Percentiles rank a stretch among this genome's conserved stretches.
phyloP scores from a whole-genome alignment of 2,329 filamentous ascomycete genomes.

The Penicillium olsonii region DNA sequence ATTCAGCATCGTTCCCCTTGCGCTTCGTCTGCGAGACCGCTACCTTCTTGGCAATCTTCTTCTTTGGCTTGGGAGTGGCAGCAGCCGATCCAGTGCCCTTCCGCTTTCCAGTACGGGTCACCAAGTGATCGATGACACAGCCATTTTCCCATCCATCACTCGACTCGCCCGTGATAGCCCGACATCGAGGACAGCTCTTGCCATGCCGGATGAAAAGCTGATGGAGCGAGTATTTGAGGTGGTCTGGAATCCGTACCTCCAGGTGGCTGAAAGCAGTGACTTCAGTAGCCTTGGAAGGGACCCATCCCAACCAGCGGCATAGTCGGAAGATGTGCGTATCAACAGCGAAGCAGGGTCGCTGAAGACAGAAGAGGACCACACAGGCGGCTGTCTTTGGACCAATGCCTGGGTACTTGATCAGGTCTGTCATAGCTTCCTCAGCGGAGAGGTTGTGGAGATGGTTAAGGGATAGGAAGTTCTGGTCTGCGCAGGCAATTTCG shows the following conservation, averaged over 20 bases:
- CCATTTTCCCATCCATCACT: slow-evolving; percentile 65
- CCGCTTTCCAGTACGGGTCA: slow-evolving; percentile 57
- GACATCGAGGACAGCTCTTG: slow-evolving; percentile 61
- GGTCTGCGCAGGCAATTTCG: slow-evolving; percentile 59
- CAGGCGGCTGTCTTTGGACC: slow-evolving; percentile 68
- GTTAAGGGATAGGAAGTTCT: slow-evolving; percentile 65
- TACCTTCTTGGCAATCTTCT: slow-evolving; percentile 1
- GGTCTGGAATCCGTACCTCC: slow-evolving; percentile 62
- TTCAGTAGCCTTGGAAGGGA: slow-evolving; percentile 52
- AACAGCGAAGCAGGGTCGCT: slow-evolving; percentile 64
- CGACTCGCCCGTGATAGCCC: slow-evolving; percentile 61
- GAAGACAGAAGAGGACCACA: slow-evolving; percentile 65
- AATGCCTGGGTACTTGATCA: slow-evolving; percentile 63
- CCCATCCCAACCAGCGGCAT: slow-evolving; percentile 63
- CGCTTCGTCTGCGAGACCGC: background rate
- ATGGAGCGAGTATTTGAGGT: slow-evolving; percentile 65
- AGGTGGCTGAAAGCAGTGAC: slow-evolving; percentile 60
- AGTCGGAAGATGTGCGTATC: slow-evolving; percentile 68
- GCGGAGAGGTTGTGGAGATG: slow-evolving; percentile 59
- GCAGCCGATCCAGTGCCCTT: slow-evolving; percentile 25
- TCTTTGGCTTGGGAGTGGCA: background rate
- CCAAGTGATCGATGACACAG: slow-evolving; percentile 65
- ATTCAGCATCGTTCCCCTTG: background rate
- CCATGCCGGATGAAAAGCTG: slow-evolving; percentile 64
- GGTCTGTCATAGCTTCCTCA: slow-evolving; percentile 58